phyloP scores from a whole-genome alignment of 192 early-diverging fungal species.

The Coemansia sp. region DNA sequence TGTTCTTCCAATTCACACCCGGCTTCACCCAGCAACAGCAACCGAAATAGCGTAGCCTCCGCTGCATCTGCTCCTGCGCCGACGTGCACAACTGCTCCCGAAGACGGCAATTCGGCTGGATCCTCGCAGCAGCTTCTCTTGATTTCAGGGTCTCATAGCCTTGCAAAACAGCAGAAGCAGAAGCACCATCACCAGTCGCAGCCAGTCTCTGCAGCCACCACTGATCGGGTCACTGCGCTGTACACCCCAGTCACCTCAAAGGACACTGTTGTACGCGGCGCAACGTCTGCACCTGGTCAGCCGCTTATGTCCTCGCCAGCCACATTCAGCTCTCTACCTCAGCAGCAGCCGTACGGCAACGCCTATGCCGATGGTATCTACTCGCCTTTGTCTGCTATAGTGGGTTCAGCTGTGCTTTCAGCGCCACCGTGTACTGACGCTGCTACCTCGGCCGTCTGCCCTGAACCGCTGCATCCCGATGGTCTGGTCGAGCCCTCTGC shows the following conservation, averaged over 20 bases:
- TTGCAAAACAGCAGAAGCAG: not conserved
- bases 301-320: not conserved
- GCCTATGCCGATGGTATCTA: not conserved
- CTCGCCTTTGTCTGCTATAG: constrained; percentile 15
- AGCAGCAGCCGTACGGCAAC: constrained; percentile 1
- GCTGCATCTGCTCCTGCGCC: not conserved
- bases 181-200: not conserved
- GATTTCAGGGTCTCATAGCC: not conserved
- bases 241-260: constrained; percentile 9
- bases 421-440: constrained; percentile 32
- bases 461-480: not conserved
- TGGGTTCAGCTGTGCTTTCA: constrained; percentile 32
- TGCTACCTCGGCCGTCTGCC: not conserved
- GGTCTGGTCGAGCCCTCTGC: constrained; percentile 46
- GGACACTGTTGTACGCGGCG: not conserved
- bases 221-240: constrained; percentile 3
- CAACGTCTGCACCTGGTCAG: not conserved
- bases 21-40: not conserved
- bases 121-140: not conserved
- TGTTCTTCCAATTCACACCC: not conserved
- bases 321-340: not conserved
- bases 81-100: not conserved
- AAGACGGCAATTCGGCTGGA: not conserved
- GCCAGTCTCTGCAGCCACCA: not conserved
- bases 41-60: constrained; percentile 9